Evolutionary conservation across 2,329 filamentous ascomycete species (phyloP).

Genomic region (Pleurostoma richardsiae): DNA sequence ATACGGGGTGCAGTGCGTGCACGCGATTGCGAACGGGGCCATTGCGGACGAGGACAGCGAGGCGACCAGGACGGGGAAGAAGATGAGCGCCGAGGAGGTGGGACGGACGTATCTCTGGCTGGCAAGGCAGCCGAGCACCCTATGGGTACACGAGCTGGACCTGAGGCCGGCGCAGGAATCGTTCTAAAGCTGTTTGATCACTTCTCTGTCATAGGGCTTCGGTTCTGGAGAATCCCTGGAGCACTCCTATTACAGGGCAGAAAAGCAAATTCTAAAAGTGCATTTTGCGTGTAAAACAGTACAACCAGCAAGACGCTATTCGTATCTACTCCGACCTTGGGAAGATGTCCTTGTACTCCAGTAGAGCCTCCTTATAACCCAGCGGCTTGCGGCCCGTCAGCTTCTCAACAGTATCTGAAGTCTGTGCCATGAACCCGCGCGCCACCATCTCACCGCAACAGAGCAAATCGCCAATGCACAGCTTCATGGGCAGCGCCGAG

Average conservation of each 20-base stretch:
- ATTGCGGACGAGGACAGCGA: slow-evolving; percentile 46
- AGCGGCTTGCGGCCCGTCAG: slow-evolving; percentile 6
- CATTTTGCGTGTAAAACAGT: too few relatives aligned
- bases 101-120: slow-evolving; percentile 49
- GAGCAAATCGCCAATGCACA: slow-evolving; percentile 12
- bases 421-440: slow-evolving; percentile 4
- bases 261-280: too few relatives aligned
- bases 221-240: too few relatives aligned
- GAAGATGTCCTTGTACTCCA: slow-evolving; percentile 7
- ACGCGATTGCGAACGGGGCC: slow-evolving; percentile 51
- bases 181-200: background rate
- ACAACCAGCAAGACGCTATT: too few relatives aligned
- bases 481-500: slow-evolving; percentile 9
- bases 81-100: slow-evolving; percentile 53
- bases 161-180: slow-evolving; percentile 5
- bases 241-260: too few relatives aligned
- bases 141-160: slow-evolving; percentile 8
- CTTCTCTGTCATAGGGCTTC: too few relatives aligned
- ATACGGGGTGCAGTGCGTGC: slow-evolving; percentile 54
- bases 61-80: slow-evolving; percentile 42
- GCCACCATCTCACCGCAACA: slow-evolving; percentile 11
- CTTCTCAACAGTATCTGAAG: slow-evolving; percentile 6
- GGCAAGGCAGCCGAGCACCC: slow-evolving; percentile 1
- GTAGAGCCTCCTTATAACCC: slow-evolving; percentile 6
- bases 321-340: slow-evolving; percentile 3